Conservation (phyloP, 2,329 filamentous ascomycete species). For the Exophiala sideris region DNA sequence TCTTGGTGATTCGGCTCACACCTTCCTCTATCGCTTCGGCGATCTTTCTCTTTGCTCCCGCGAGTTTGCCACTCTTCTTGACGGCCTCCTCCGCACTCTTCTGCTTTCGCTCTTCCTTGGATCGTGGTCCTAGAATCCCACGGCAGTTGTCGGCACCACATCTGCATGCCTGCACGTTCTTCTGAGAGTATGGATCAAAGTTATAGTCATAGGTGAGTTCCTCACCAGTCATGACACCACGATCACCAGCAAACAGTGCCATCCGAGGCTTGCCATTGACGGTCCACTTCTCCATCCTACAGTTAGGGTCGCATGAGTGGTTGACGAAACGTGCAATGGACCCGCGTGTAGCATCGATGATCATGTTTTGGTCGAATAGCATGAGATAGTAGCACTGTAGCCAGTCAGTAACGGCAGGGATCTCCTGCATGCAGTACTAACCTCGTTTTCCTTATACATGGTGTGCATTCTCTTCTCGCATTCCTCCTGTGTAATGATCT, state of each 20-base stretch:
- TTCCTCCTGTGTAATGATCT: constrained; percentile 93
- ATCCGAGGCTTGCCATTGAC: constrained; percentile 91
- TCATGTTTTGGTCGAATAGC: constrained; percentile 98
- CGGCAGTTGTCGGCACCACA: constrained; percentile 61
- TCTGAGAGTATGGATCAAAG: constrained; percentile 62
- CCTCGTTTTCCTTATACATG: constrained; percentile 88
- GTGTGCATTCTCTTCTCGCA: constrained; percentile 92
- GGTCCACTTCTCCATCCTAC: constrained; percentile 96
- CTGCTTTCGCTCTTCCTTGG: constrained; percentile 47
- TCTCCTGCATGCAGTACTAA: constrained; percentile 43
- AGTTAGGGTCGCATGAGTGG: constrained; percentile 94
- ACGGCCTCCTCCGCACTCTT: constrained; percentile 18
- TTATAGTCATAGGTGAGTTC: constrained; percentile 94
- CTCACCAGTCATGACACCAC: constrained; percentile 87
- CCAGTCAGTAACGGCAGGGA: constrained; percentile 24
- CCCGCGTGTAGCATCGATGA: constrained; percentile 85
- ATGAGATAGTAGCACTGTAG: constrained; percentile 91
- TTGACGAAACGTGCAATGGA: constrained; percentile 98
- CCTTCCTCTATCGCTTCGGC: constrained; percentile 23
- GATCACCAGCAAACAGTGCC: constrained; percentile 90
- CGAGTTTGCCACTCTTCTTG: constrained; percentile 22
- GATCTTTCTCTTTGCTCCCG: constrained; percentile 28
- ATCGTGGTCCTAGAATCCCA: constrained; percentile 56
- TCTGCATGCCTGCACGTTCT: constrained; percentile 62
- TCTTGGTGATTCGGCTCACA: constrained; percentile 21